Evolutionary conservation across 176 grass and related monocot species (phyloP).

Genomic region (Lolium multiflorum): DNA sequence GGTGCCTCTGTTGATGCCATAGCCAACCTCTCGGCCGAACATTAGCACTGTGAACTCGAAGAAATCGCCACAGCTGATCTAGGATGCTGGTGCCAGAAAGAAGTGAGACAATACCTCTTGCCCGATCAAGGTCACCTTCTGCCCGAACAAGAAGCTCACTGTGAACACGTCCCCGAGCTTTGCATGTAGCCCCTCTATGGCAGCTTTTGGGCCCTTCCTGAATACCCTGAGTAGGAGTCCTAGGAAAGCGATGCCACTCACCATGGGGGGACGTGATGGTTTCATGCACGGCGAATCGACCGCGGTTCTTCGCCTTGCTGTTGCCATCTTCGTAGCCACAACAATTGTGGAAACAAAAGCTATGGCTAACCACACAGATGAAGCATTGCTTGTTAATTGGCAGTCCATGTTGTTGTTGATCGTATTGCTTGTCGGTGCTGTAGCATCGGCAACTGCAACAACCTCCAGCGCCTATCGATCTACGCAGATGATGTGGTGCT

Average conservation of each 20-base stretch:
- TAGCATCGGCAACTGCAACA: no score
- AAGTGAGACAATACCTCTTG: constrained; percentile 48
- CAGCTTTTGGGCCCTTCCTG: constrained; percentile 28
- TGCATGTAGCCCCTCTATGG: constrained; percentile 37
- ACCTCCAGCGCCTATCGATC: no score
- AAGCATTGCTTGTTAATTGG: not conserved
- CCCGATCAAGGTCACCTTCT: constrained; percentile 46
- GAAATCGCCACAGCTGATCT: constrained; percentile 49
- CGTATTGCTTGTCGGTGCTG: not conserved
- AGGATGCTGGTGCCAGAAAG: constrained; percentile 39
- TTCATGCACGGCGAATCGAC: not conserved
- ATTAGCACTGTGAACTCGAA: constrained; percentile 26
- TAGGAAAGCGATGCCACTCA: not conserved
- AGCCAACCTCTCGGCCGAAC: constrained; percentile 29
- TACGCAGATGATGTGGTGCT: no score
- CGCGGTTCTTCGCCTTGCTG: not conserved
- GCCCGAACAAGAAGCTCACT: constrained; percentile 38
- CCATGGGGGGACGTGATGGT: constrained; percentile 26
- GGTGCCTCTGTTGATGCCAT: not conserved
- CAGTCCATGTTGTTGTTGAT: not conserved
- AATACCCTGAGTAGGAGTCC: not conserved
- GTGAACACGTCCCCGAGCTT: constrained; percentile 57
- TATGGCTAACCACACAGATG: not conserved
- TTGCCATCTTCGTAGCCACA: not conserved
- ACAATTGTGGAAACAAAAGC: not conserved